phyloP scores from a whole-genome alignment of 139 green algal genomes.

The Tetratostichococcus sp. region DNA sequence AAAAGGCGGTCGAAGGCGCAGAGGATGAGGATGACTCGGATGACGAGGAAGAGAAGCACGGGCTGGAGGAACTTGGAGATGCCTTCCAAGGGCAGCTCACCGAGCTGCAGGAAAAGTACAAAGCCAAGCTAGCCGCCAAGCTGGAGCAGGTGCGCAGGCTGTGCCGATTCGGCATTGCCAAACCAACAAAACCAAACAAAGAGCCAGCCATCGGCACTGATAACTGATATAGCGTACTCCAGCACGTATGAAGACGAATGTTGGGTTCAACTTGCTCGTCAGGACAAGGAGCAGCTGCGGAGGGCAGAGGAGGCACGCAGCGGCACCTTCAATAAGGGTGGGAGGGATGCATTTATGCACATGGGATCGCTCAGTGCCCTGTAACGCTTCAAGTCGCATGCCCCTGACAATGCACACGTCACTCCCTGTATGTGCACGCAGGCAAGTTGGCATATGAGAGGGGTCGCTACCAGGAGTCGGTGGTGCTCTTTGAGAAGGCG shows the following conservation, averaged over 20 bases:
- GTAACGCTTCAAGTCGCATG: background rate
- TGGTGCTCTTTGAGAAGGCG: constrained; percentile 49
- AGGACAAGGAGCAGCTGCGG: background rate
- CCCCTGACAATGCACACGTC: background rate
- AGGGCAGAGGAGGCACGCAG: background rate
- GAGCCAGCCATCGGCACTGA: no score
- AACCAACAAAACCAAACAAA: no score
- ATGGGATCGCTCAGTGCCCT: no score
- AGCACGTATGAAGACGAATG: no score
- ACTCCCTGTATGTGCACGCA: no score
- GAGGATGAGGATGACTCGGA: constrained; percentile 62
- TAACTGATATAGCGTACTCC: no score
- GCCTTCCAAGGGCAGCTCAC: background rate
- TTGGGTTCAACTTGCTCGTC: background rate
- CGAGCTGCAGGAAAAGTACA: constrained; percentile 61
- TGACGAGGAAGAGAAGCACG: constrained; percentile 50
- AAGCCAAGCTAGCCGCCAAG: constrained; percentile 71
- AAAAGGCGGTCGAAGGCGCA: constrained; percentile 31
- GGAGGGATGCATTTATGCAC: background rate
- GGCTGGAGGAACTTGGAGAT: constrained; percentile 23
- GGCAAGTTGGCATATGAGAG: constrained; percentile 44
- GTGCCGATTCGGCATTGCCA: no score
- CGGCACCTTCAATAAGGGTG: background rate
- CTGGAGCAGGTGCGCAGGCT: constrained; percentile 51
- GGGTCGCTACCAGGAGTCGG: constrained; percentile 54